Base-by-base conservation (phyloP, 164 flowering plant species). In the Cinnamomum micranthum region DNA sequence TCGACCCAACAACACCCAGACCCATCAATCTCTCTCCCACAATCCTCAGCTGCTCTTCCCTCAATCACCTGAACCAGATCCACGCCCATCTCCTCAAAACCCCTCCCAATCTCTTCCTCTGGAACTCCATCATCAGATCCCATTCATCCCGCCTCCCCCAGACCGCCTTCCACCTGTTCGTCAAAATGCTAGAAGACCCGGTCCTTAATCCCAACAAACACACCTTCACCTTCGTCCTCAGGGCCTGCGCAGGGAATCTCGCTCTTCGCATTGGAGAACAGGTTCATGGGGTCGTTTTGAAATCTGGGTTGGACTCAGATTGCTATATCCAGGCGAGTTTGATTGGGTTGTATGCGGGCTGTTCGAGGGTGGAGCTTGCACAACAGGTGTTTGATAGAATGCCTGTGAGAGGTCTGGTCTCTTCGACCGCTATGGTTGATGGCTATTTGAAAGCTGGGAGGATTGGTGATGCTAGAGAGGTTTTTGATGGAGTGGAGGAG, bases 221-320 rank as follows among this genome's bases (percentile, higher is more conserved):
- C 71, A 35, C 71, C 55, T 47, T 69, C 51, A 47, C 71, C 52
- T 69, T 69, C 52, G 23, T 23, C 71, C 23, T 69, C 71, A 69
- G 35, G 51, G 71, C 71, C 71, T 69, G 71, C 23, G 31, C 71
- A n/a, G 10, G 23, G 27, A 24, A 22, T 27, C 35, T 50, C 13
- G 24, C 71, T 17, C 50, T 69, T 22, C 71, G 9, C 1, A 12
- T 4, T 33, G 52, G 51, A 47, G 23, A 17, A 2, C 35, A 50
- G 50, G 24, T 69, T 50, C 71, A 69, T 17, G 51, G 23, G 23
- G 22, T 28, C 27, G 23, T 47, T 11, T 10, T 69, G 50, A 69
- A 69, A 23, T 50, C 35, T 47, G 71, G 71, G 20, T 47, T 17
- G 11, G 51, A 15, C 14, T 33, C 52, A 11, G 52, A 69, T 25